Base-by-base conservation (phyloP, 2,329 filamentous ascomycete species). In the Geosmithia putterillii region DNA sequence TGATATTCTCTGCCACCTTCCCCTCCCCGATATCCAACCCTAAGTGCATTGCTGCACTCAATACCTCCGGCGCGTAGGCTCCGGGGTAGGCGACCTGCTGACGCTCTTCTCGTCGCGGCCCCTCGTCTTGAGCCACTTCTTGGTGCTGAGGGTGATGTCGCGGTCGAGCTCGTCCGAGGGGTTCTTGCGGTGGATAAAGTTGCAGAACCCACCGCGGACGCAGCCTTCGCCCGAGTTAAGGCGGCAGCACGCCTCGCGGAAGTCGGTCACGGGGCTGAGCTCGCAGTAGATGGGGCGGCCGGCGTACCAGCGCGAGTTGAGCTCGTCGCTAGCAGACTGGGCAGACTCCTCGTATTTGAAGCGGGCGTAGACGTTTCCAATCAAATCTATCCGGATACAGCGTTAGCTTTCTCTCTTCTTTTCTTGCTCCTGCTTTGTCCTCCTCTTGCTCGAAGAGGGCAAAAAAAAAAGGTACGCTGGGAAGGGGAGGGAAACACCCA, bases 261-360 rank as follows among this genome's bases (percentile, higher is more conserved):
- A 98, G 67, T 98, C 92, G 50, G 92, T 98, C 45, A 98, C 92
- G 53, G 92, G 92, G 43, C 82, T 89, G 45, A 98, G 71, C 67
- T 98, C 92, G 78, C 90, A 95, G 72, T 98, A 98, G 65, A 98
- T 94, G 50, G 92, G 92, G 43, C 92, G 76, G 18, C 86, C 92
- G 47, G 92, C 90, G 68, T 98, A 98, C 92, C 92, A 98, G 57
- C 92, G 82, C 45, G 76, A 81, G 66, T 96, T 98, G 54, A 96
- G 78, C 47, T 83, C 83, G 66, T 96, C 92, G 74, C 90, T 95
- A 48, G 92, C 92, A 50, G 80, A 78, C 63, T 96, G 89, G 42
- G 92, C 89, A 44, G 82, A 83, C 64, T 98, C 92, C 74, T 98
- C 92, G 75, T 96, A 98, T 69, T 98, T 98, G 83, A 96, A 98